phyloP scores from a whole-genome alignment of 1,284 basidiomycete species.

The Neonothopanus nambi region DNA sequence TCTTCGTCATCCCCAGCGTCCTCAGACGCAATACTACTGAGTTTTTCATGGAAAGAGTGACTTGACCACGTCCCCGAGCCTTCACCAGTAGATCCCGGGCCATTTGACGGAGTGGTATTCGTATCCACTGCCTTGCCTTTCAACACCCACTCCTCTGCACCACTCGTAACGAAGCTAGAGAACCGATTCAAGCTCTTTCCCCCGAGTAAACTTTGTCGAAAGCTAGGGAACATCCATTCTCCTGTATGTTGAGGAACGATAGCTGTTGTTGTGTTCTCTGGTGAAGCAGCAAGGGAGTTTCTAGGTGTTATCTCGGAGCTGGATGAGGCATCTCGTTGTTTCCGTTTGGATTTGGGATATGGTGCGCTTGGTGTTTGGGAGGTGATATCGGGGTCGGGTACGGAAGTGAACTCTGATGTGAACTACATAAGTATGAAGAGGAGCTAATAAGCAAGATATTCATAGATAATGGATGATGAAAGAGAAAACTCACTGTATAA shows the following conservation, averaged over 20 bases:
- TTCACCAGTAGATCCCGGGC: neutral
- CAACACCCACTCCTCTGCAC: conserved; percentile 79
- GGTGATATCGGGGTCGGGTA: conserved; percentile 44
- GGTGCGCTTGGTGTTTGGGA: conserved; percentile 23
- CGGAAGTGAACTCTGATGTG: conserved; percentile 57
- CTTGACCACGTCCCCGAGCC: neutral
- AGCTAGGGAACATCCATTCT: conserved; percentile 73
- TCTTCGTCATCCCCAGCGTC: conserved; percentile 33
- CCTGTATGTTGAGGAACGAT: conserved; percentile 72
- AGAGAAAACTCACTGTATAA: conserved; percentile 59
- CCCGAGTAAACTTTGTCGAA: conserved; percentile 69
- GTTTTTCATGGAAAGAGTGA: conserved; percentile 22
- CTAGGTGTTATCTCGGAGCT: conserved; percentile 55
- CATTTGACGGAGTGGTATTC: neutral
- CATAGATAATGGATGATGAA: conserved; percentile 6
- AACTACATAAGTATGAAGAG: conserved; percentile 48
- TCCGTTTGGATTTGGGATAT: conserved; percentile 20
- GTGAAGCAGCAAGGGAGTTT: conserved; percentile 36
- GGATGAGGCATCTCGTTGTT: conserved; percentile 43
- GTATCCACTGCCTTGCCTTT: conserved; percentile 46
- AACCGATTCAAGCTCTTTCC: conserved; percentile 80
- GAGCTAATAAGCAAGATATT: conserved; percentile 3
- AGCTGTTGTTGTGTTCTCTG: conserved; percentile 37
- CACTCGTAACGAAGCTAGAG: conserved; percentile 81
- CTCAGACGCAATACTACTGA: conserved; percentile 26